Conservation (phyloP, 192 early-diverging fungal genomes). For the Diversispora epigaea region DNA sequence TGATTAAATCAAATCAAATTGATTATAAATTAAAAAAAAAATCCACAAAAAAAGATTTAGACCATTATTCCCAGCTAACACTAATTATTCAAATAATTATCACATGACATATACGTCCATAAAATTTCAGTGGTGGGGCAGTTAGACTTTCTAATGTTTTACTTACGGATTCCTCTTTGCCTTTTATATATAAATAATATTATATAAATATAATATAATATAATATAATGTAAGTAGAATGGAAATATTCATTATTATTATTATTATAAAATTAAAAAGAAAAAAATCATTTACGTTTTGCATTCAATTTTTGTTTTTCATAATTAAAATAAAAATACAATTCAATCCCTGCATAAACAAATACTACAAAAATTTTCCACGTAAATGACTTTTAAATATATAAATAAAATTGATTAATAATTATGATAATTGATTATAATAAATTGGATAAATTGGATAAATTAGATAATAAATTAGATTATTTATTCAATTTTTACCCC, state of each 20-base stretch:
- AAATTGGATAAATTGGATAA: neutral
- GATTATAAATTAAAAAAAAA: no score
- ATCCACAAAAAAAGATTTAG: no score
- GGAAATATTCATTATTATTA: neutral
- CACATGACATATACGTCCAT: no score
- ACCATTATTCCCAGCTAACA: no score
- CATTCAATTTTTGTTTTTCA: conserved; percentile 57
- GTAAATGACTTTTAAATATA: conserved; percentile 40
- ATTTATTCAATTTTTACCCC: neutral
- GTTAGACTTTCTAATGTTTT: conserved; percentile 61
- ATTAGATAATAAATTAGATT: no score
- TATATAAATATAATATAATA: neutral
- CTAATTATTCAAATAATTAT: no score
- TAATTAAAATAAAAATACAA: conserved; percentile 63
- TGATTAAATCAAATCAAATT: no score
- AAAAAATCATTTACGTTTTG: conserved; percentile 46
- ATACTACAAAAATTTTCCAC: conserved; percentile 55
- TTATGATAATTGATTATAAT: neutral
- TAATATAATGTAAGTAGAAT: neutral
- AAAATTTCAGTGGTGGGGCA: no score
- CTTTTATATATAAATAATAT: neutral
- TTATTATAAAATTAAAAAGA: no score
- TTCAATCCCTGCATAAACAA: conserved; percentile 57
- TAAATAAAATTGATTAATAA: neutral
- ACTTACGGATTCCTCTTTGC: conserved; percentile 28